Percentiles rank a stretch among this genome's conserved stretches.
phyloP scores from a whole-genome alignment of 2,329 filamentous ascomycete species.

The Blumeriella jaapii region DNA sequence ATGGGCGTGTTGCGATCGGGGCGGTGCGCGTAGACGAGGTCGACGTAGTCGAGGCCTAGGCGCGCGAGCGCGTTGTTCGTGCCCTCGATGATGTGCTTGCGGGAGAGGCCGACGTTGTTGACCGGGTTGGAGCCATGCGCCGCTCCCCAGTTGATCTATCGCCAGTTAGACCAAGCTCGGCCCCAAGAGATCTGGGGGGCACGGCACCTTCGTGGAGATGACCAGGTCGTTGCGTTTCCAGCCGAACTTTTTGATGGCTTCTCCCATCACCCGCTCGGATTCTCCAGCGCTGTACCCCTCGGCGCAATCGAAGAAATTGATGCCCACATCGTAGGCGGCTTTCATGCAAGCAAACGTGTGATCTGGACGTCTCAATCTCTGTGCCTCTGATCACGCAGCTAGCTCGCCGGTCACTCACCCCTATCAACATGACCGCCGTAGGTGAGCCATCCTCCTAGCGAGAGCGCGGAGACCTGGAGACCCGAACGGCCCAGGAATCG shows the following conservation, averaged over 20 bases:
- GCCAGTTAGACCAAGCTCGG: constrained; percentile 2
- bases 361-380: constrained; percentile 29
- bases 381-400: neutral
- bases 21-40: constrained; percentile 51
- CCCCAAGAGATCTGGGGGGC: too few species aligned
- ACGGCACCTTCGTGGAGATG: constrained; percentile 39
- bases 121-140: constrained; percentile 49
- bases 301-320: constrained; percentile 48
- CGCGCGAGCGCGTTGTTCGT: constrained; percentile 47
- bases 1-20: constrained; percentile 46
- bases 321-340: constrained; percentile 43
- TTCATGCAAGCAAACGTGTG: constrained; percentile 50
- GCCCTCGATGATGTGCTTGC: constrained; percentile 61
- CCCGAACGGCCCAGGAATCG: constrained; percentile 60
- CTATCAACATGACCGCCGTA: constrained; percentile 63
- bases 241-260: constrained; percentile 43
- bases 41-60: constrained; percentile 44
- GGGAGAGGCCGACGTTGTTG: constrained; percentile 56
- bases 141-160: constrained; percentile 51
- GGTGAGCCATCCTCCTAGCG: constrained; percentile 61
- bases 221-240: constrained; percentile 47
- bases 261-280: constrained; percentile 42
- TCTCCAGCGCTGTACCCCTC: constrained; percentile 42
- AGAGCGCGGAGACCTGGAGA: constrained; percentile 63
- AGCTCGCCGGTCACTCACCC: constrained; percentile 31